These are phyloP conservation scores for Bacidia rubella DNA, from an alignment of 495 filamentous ascomycete genomes.

Conservation along the genomic window DNA sequence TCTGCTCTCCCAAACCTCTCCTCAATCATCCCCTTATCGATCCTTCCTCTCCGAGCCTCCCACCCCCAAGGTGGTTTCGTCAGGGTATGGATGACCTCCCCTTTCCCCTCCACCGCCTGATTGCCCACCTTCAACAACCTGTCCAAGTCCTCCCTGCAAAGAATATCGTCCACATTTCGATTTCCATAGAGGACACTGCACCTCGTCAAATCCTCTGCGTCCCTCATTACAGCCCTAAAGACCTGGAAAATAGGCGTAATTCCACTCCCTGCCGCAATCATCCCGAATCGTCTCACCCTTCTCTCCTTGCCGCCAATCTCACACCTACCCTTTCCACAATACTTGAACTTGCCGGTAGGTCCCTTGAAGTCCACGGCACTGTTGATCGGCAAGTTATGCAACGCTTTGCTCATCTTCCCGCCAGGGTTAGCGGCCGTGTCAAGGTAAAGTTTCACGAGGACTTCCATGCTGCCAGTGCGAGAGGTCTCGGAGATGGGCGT, in stretches of 20 bases:
- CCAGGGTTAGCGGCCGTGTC: constrained; percentile 43
- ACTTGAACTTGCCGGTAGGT: constrained; percentile 79
- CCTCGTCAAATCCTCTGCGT: constrained; percentile 39
- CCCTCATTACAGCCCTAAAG: constrained; percentile 58
- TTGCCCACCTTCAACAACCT: constrained; percentile 27
- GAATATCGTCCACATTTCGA: constrained; percentile 65
- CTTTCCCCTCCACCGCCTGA: constrained; percentile 38
- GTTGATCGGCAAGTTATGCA: constrained; percentile 59
- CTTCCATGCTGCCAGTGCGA: constrained; percentile 48
- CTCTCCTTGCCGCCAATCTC: constrained; percentile 45
- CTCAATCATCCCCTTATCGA: constrained; percentile 45
- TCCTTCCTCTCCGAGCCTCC: constrained; percentile 57
- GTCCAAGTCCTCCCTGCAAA: constrained; percentile 68
- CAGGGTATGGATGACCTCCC: constrained; percentile 59
- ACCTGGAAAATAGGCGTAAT: constrained; percentile 92
- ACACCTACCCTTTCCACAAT: constrained; percentile 54
- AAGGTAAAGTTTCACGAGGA: constrained; percentile 83
- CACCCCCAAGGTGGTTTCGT: constrained; percentile 49
- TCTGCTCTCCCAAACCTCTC: constrained; percentile 40
- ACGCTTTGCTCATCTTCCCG: constrained; percentile 73
- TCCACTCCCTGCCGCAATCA: constrained; percentile 83
- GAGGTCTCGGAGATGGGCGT: constrained; percentile 64
- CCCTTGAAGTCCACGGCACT: constrained; percentile 77
- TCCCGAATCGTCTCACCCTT: constrained; percentile 55
- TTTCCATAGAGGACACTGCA: constrained; percentile 78